Evolutionary conservation across 768 basidiomycete genomes (phyloP), one percentile per base, ranked within the genome.

Genomic region (Boletus barrowsii): DNA sequence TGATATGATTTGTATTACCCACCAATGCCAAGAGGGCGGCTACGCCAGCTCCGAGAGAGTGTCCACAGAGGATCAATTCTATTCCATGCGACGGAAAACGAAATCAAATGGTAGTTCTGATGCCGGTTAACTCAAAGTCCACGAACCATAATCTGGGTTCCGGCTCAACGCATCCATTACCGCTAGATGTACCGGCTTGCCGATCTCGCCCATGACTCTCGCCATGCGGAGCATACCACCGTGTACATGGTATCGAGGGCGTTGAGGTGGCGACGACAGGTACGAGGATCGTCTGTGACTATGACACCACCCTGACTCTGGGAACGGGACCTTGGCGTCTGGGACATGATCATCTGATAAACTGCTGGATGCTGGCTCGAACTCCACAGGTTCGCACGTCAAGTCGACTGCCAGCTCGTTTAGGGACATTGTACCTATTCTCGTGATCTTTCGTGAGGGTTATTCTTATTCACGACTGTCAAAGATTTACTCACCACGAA

Each of bases 331-430:
- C 73, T 54, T 71, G 70, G 18, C 77, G 70, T 45, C 53, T 65
- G 15, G 53, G 33, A 71, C 65, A 37, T 61, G 30, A 35, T 65
- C 67, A 24, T 66, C 70, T 29, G 35, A 52, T 10, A 63, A 53
- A 15, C 66, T 56, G 5, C 76, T 78, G 2, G 64, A 68, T 17
- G 81, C 83, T 24, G 83, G 84, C 51, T 79, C 75, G 57, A 89
- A 89, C 20, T 80, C 75, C 39, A 83, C 83, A 0, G 86, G 80
- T 52, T 91, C 87, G 68, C 91, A 93, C 1, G 90, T 89, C 45
- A 93, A 76, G 71, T 93, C 90, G 10, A 88, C 89, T 15, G 90
- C 90, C 5, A 93, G 81, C 69, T 93, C 90, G 61, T 93, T 93
- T 41, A 93, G 74, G 3, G 87, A 88, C 88, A 92, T 88, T 3